These are phyloP conservation scores for Chaetomiaceae sp. DNA, from an alignment of 2,329 filamentous ascomycete genomes.

Conservation along the genomic window DNA sequence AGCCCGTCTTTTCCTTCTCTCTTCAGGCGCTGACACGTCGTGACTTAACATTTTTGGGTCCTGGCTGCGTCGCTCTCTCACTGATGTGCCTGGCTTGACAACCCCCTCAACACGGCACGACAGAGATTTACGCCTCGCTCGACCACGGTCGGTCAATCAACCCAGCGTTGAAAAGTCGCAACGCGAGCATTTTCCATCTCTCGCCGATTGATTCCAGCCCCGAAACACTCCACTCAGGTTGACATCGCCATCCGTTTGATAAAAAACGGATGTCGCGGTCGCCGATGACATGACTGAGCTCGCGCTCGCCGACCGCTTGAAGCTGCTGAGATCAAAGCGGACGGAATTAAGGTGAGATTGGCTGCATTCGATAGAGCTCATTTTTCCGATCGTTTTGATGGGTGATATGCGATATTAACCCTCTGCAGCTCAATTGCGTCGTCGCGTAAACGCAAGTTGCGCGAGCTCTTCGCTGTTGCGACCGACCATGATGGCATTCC, in stretches of 20 bases:
- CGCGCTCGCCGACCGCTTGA: constrained; percentile 58
- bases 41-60: constrained; percentile 24
- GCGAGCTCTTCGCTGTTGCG: constrained; percentile 76
- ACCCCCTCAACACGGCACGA: constrained; percentile 20
- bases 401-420: constrained; percentile 40
- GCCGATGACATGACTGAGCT: constrained; percentile 67
- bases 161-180: constrained; percentile 23
- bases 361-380: constrained; percentile 39
- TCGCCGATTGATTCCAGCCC: constrained; percentile 27
- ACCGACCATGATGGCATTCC: constrained; percentile 59
- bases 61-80: constrained; percentile 8
- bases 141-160: constrained; percentile 20
- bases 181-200: constrained; percentile 31
- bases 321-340: constrained; percentile 60
- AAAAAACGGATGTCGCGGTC: constrained; percentile 64
- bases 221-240: constrained; percentile 31
- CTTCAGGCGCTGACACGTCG: constrained; percentile 17
- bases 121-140: constrained; percentile 25
- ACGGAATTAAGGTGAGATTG: constrained; percentile 53
- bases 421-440: constrained; percentile 60
- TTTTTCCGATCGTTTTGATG: constrained; percentile 45
- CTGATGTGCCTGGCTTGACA: constrained; percentile 15
- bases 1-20: constrained; percentile 6
- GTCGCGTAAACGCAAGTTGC: constrained; percentile 86
- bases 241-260: constrained; percentile 49